These are phyloP conservation scores for Citrus sinensis DNA, from an alignment of 345 rosid species.

Conservation along the genomic window DNA sequence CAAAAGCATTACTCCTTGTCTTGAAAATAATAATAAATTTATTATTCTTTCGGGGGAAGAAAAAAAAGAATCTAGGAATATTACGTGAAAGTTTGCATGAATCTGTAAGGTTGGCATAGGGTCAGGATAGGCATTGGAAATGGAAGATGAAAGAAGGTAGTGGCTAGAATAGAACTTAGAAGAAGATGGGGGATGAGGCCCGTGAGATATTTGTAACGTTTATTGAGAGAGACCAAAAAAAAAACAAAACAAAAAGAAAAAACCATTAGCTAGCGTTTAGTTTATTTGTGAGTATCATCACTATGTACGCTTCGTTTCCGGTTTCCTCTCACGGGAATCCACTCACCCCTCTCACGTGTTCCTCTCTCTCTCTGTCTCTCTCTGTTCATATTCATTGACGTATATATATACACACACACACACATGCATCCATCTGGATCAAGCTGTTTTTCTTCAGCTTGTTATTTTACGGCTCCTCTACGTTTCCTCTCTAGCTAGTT, in stretches of 20 bases:
- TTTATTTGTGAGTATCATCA: neutral
- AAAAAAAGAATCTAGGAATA: neutral
- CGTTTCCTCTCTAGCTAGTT: neutral
- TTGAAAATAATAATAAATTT: too few relatives aligned
- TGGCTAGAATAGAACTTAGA: neutral
- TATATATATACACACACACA: neutral
- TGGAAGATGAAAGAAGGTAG: neutral
- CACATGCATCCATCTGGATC: slow-evolving; percentile 2
- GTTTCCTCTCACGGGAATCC: slow-evolving; percentile 44
- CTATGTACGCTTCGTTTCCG: neutral
- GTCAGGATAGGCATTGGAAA: neutral
- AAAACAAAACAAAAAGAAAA: too few relatives aligned
- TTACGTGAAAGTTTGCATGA: neutral
- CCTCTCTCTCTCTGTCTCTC: slow-evolving; percentile 8
- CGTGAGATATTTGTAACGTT: slow-evolving; percentile 12
- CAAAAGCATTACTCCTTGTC: too few relatives aligned
- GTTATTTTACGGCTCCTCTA: slow-evolving; percentile 2
- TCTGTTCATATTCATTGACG: neutral
- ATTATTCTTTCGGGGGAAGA: too few relatives aligned
- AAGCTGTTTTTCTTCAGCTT: slow-evolving; percentile 1
- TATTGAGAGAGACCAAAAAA: neutral
- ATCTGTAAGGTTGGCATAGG: neutral
- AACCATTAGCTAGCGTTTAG: neutral
- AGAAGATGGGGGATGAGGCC: neutral
- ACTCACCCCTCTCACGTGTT: slow-evolving; percentile 23